A percentile compares a stretch with the other conserved stretches of the same genome.
These are phyloP conservation scores for Tolypocladium album DNA, from an alignment of 2,329 filamentous ascomycete genomes.

Conservation along the genomic window DNA sequence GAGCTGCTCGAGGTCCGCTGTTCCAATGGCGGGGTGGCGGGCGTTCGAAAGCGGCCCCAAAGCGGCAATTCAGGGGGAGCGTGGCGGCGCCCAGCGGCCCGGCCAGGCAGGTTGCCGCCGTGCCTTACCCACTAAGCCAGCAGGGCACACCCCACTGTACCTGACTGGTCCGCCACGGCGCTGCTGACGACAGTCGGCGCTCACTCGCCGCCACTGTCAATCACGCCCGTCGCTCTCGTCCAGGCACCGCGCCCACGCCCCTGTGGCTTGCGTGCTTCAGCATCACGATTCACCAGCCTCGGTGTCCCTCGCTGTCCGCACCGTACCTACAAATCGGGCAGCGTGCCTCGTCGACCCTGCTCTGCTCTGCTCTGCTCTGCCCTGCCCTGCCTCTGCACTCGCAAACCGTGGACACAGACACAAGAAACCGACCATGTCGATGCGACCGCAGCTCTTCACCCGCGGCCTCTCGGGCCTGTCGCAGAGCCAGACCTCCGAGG, in stretches of 20 bases:
- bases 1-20: too few species aligned
- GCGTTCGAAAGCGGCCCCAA: background rate
- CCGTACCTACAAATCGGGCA: background rate
- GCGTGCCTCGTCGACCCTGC: background rate
- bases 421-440: constrained; percentile 31
- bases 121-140: too few species aligned
- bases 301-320: background rate
- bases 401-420: background rate
- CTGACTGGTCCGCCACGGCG: background rate
- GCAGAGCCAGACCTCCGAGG: constrained; percentile 46
- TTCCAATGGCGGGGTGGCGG: background rate
- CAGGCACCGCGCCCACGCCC: too few species aligned
- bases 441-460: constrained; percentile 48
- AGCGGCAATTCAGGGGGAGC: background rate
- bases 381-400: background rate
- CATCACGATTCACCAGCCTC: too few species aligned
- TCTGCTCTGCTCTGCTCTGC: background rate
- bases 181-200: background rate
- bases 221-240: too few species aligned
- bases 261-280: background rate
- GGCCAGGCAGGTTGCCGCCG: too few species aligned
- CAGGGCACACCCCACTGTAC: too few species aligned
- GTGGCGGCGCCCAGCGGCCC: background rate
- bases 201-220: background rate
- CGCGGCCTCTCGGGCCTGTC: constrained; percentile 52